Conservation (phyloP, 2,329 filamentous ascomycete genomes). For the Sporothrix euskadiensis region DNA sequence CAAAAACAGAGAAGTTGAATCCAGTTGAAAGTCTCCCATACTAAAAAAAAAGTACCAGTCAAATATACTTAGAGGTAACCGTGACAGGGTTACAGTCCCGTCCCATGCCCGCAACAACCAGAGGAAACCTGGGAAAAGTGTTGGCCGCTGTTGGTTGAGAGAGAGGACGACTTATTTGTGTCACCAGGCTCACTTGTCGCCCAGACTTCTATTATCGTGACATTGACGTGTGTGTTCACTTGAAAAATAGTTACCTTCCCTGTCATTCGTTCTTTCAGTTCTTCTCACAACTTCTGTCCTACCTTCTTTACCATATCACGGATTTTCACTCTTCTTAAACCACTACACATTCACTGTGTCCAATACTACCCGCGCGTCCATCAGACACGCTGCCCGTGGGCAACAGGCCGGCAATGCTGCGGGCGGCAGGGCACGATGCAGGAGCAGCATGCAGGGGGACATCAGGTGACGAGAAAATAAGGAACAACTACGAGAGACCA, state of each 20-base stretch:
- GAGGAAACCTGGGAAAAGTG: background rate
- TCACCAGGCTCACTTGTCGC: background rate
- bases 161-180: background rate
- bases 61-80: background rate
- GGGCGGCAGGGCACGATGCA: background rate
- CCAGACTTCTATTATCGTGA: background rate
- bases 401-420: background rate
- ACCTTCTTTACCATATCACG: background rate
- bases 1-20: background rate
- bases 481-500: background rate
- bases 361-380: background rate
- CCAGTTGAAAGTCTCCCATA: background rate
- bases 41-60: background rate
- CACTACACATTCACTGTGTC: background rate
- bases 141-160: background rate
- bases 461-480: conserved; percentile 21
- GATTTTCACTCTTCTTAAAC: too few relatives aligned
- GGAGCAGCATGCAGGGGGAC: conserved; percentile 19
- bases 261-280: background rate
- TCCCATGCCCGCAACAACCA: background rate
- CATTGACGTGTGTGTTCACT: background rate
- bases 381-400: background rate
- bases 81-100: background rate
- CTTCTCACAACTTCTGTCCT: background rate
- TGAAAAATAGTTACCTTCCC: background rate